Evolutionary conservation across 2,329 filamentous ascomycete species (phyloP).

Genomic region (Botrytis byssoidea): DNA sequence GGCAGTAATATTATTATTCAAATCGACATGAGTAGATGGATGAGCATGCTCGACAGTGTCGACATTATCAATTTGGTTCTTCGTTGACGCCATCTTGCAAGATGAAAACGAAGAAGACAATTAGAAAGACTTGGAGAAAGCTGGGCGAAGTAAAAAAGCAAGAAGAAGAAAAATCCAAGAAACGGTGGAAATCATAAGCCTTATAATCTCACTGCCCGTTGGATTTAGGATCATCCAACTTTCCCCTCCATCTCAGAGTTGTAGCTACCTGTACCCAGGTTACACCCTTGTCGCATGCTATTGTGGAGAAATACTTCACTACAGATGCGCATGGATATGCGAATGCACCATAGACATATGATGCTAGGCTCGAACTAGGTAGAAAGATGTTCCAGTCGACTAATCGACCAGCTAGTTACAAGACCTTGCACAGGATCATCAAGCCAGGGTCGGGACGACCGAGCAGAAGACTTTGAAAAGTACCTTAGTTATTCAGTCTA

Average conservation of each 20-base stretch:
- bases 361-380: not conserved
- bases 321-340: not conserved
- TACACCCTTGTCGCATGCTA: conserved; percentile 10
- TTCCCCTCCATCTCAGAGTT: not conserved
- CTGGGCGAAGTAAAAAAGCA: conserved; percentile 8
- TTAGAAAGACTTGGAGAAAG: not conserved
- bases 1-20: conserved; percentile 20
- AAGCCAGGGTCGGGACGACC: not conserved
- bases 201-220: conserved; percentile 4
- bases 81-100: conserved; percentile 14
- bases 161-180: not conserved
- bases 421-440: not conserved
- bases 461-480: not conserved
- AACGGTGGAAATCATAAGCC: not conserved
- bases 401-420: not conserved
- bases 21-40: conserved; percentile 16
- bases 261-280: not conserved
- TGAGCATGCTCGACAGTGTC: conserved; percentile 19
- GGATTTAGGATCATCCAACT: not conserved
- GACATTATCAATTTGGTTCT: not conserved
- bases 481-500: not conserved
- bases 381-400: not conserved
- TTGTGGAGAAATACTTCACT: not conserved
- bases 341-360: not conserved
- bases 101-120: not conserved